Evolutionary conservation across 2,329 filamentous ascomycete genomes (phyloP).

Genomic region (Coleophoma eucalyptorum): DNA sequence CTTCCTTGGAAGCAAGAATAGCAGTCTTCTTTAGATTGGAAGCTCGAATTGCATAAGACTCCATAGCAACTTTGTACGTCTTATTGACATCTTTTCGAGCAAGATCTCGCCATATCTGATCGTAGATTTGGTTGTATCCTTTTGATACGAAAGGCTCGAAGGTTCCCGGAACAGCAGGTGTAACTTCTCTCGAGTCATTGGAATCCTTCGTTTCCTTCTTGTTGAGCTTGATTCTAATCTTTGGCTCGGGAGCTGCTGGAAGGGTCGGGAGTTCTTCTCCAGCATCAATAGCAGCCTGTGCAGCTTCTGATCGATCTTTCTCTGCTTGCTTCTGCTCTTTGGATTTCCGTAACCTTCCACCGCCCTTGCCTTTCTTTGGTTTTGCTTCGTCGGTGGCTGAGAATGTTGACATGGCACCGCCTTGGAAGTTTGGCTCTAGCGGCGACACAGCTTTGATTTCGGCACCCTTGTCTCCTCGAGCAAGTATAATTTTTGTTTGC

Average conservation of each 20-base stretch:
- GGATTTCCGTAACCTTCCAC: constrained; percentile 79
- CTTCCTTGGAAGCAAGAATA: constrained; percentile 93
- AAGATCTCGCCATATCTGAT: constrained; percentile 95
- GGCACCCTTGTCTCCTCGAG: constrained; percentile 80
- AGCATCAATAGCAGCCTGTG: constrained; percentile 78
- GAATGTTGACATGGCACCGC: constrained; percentile 82
- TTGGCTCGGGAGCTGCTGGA: constrained; percentile 34
- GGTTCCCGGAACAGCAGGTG: constrained; percentile 21
- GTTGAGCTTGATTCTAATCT: constrained; percentile 59
- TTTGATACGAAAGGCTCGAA: constrained; percentile 69
- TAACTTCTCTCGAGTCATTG: constrained; percentile 34
- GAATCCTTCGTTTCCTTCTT: constrained; percentile 36
- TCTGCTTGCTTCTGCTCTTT: constrained; percentile 82
- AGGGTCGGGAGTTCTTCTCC: constrained; percentile 65
- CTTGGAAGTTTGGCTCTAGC: constrained; percentile 77
- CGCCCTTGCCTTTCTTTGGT: constrained; percentile 45
- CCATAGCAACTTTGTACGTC: constrained; percentile 81
- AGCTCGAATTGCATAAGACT: constrained; percentile 80
- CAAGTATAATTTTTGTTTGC: constrained; percentile 81
- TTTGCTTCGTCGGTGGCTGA: constrained; percentile 47
- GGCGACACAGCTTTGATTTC: constrained; percentile 63
- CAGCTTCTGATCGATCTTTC: constrained; percentile 79
- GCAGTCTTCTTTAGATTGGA: constrained; percentile 99
- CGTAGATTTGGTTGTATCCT: constrained; percentile 94
- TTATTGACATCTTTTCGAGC: constrained; percentile 92